phyloP scores from a whole-genome alignment of 345 rosid genomes.

The Psidium friedrichsthalianum region DNA sequence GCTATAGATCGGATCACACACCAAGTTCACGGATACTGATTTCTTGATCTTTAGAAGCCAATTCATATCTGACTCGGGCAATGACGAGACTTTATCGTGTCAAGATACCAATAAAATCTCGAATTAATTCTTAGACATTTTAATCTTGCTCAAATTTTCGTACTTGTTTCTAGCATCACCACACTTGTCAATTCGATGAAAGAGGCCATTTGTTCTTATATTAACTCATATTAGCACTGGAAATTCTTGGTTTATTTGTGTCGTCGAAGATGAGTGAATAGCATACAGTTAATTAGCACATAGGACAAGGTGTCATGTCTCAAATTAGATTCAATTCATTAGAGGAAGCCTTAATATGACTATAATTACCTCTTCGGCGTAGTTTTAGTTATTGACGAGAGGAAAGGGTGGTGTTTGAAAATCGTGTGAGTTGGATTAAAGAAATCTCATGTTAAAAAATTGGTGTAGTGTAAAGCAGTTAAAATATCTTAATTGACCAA shows the following conservation, averaged over 20 bases:
- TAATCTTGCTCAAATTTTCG: background rate
- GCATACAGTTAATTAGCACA: background rate
- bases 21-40: background rate
- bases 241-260: background rate
- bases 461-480: no score
- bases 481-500: no score
- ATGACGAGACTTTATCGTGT: background rate
- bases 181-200: background rate
- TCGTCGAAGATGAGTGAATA: background rate
- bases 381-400: background rate
- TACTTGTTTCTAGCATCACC: rapidly evolving
- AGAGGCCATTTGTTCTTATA: background rate
- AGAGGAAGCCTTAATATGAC: background rate
- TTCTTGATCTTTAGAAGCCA: background rate
- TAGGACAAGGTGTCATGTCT: background rate
- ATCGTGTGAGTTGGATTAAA: background rate
- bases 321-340: rapidly evolving
- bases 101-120: rapidly evolving
- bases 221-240: background rate
- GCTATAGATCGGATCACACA: background rate
- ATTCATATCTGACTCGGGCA: rapidly evolving
- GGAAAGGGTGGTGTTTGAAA: background rate
- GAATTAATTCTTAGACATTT: background rate
- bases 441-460: no score
- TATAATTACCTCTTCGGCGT: background rate